Evolutionary conservation across 78 protist genomes (phyloP).

Genomic region (Emiliania huxleyi): DNA sequence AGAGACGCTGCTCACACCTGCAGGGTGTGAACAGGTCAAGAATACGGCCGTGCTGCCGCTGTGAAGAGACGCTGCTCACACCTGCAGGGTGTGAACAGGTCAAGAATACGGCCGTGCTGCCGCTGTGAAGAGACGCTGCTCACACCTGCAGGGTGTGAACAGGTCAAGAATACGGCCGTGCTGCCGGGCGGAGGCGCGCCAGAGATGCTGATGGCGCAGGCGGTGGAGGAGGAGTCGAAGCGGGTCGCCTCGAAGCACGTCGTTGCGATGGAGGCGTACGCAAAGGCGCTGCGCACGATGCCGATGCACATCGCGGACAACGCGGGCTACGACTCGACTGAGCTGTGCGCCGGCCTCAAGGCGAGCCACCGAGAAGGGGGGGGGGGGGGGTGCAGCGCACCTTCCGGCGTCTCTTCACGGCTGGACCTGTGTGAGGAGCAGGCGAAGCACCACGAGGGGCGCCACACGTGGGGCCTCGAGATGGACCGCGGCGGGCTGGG

Average conservation of each 20-base stretch:
- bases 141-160: too few relatives aligned
- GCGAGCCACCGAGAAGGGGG: not conserved
- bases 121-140: too few relatives aligned
- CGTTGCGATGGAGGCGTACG: slow-evolving; percentile 95
- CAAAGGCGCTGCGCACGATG: slow-evolving; percentile 86
- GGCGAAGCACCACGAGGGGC: slow-evolving; percentile 14
- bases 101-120: too few relatives aligned
- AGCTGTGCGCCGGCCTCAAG: slow-evolving; percentile 72
- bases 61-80: too few relatives aligned
- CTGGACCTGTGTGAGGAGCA: not conserved
- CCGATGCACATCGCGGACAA: slow-evolving; percentile 97
- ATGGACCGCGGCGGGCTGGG: slow-evolving; percentile 87
- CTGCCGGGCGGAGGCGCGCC: slow-evolving; percentile 96
- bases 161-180: too few relatives aligned
- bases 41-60: too few relatives aligned
- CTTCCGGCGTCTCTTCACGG: not conserved
- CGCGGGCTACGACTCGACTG: slow-evolving; percentile 91
- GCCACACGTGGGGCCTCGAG: slow-evolving; percentile 50
- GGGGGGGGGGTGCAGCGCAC: not conserved
- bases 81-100: too few relatives aligned
- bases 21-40: slow-evolving; percentile 91
- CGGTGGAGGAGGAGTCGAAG: slow-evolving; percentile 87
- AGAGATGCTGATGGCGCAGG: slow-evolving; percentile 94
- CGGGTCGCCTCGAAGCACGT: slow-evolving; percentile 91
- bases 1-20: slow-evolving; percentile 93